Percentiles rank a stretch among this genome's conserved stretches.
Conservation (phyloP, 2,329 filamentous ascomycete species). For the Mariannaea elegans region DNA sequence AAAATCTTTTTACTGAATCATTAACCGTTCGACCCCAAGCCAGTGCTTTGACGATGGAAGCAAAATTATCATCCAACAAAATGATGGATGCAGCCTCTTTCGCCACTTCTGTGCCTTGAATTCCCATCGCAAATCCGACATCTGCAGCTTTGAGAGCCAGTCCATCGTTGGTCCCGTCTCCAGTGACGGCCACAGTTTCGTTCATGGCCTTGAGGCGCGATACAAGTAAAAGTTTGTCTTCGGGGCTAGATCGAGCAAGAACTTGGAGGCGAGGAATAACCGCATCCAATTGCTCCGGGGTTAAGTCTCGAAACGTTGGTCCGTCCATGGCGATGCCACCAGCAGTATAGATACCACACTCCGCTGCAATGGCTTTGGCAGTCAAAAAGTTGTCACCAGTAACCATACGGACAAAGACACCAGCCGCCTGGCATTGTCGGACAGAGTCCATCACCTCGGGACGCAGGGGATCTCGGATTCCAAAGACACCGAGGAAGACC, state of each 20-base stretch:
- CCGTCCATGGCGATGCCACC: slow-evolving; percentile 74
- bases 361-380: slow-evolving; percentile 69
- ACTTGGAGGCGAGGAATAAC: slow-evolving; percentile 60
- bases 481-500: slow-evolving; percentile 74
- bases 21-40: slow-evolving; percentile 76
- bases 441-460: slow-evolving; percentile 68
- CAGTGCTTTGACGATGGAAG: slow-evolving; percentile 72
- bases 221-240: slow-evolving; percentile 67
- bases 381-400: slow-evolving; percentile 64
- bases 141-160: slow-evolving; percentile 72
- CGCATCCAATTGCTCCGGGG: slow-evolving; percentile 60
- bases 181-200: slow-evolving; percentile 70
- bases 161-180: slow-evolving; percentile 74
- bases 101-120: slow-evolving; percentile 72
- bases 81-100: slow-evolving; percentile 76
- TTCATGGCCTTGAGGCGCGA: slow-evolving; percentile 62
- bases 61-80: slow-evolving; percentile 73
- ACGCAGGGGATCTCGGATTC: slow-evolving; percentile 71
- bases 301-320: slow-evolving; percentile 67
- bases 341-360: slow-evolving; percentile 70
- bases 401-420: slow-evolving; percentile 70
- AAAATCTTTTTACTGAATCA: slow-evolving; percentile 73
- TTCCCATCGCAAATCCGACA: slow-evolving; percentile 74
- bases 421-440: slow-evolving; percentile 66
- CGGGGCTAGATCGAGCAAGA: slow-evolving; percentile 66